Evolutionary conservation across 805 yeast species (phyloP), one percentile per base, ranked within the genome.

Genomic region (Kodamaea neixiangensis): DNA sequence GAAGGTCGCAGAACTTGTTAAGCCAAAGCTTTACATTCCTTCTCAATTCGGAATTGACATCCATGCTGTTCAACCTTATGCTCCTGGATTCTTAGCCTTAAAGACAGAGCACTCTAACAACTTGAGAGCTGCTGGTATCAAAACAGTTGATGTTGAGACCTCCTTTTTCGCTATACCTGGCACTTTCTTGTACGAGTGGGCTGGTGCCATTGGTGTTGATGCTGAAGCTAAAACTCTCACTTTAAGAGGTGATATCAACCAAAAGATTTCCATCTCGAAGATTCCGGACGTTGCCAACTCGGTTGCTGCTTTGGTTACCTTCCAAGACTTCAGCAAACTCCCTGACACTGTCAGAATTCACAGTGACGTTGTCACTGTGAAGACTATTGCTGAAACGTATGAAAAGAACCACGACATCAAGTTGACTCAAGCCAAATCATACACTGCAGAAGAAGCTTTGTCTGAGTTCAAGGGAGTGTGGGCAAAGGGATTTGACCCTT

Each of bases 31-130:
- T 29, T 83, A 73, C 66, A 75, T 82, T 55, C 86, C 86, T 31
- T 77, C 85, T 2, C 86, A 82, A 58, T 84, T 78, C 57, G 90
- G 89, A 33, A 57, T 71, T 20, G 81, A 81, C 48, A 44, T 74
- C 14, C 59, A 56, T 2, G 66, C 60, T 6, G 60, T 62, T 15
- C 57, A 58, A 3, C 52, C 55, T 14, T 34, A 48, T 17, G 61
- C 72, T 17, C 77, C 81, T 5, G 70, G 68, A 0, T 66, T 78
- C 47, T 57, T 65, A 31, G 58, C 42, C 1, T 11, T 49, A 14
- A 79, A 79, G 59, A 42, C 61, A 1, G 58, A 49, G 1, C 80
- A 78, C 57, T 60, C 75, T 3, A 58, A 59, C 2, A 65, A 60
- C 13, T 72, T 78, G 17, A 71, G 83, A 55, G 65, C 56, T 1